Percentiles rank a stretch among this genome's conserved stretches.
Evolutionary conservation across 441 rosid genomes (phyloP).

Genomic region (Gossypium schwendimanii): DNA sequence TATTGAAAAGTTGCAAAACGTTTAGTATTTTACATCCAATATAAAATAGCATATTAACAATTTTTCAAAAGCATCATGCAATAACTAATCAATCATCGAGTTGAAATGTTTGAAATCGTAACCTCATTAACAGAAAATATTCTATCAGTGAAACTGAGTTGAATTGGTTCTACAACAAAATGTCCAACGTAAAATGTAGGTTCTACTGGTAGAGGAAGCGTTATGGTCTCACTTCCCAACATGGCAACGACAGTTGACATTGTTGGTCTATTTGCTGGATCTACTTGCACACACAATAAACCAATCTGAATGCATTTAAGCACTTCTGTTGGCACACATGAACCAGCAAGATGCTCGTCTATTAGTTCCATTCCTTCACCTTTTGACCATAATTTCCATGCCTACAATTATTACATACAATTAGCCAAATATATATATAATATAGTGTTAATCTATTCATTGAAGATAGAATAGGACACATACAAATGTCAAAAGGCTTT

Average conservation of each 20-base stretch:
- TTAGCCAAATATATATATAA: background rate
- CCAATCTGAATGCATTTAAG: slow-evolving; percentile 49
- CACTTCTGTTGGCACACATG: slow-evolving; percentile 29
- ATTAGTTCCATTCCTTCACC: slow-evolving; percentile 29
- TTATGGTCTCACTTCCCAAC: slow-evolving; percentile 39
- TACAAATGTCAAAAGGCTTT: slow-evolving; percentile 8
- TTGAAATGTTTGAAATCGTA: slow-evolving; percentile 30
- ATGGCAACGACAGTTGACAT: slow-evolving; percentile 44
- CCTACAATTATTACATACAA: background rate
- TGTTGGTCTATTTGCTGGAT: slow-evolving; percentile 38
- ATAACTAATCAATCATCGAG: slow-evolving; percentile 20
- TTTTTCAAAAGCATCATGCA: background rate
- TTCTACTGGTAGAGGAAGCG: slow-evolving; percentile 30
- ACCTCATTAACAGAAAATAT: slow-evolving; percentile 15
- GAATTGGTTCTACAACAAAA: background rate
- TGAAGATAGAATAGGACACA: background rate
- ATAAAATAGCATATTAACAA: background rate
- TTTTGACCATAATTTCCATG: slow-evolving; percentile 39
- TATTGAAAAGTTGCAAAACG: background rate
- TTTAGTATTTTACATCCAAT: background rate
- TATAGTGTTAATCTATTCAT: background rate
- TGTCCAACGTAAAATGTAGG: slow-evolving; percentile 24
- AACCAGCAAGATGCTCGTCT: slow-evolving; percentile 22
- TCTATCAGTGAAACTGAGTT: background rate
- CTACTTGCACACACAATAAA: slow-evolving; percentile 47